Base-by-base conservation (phyloP, 2,329 filamentous ascomycete species). In the Aureobasidium melanogenum region DNA sequence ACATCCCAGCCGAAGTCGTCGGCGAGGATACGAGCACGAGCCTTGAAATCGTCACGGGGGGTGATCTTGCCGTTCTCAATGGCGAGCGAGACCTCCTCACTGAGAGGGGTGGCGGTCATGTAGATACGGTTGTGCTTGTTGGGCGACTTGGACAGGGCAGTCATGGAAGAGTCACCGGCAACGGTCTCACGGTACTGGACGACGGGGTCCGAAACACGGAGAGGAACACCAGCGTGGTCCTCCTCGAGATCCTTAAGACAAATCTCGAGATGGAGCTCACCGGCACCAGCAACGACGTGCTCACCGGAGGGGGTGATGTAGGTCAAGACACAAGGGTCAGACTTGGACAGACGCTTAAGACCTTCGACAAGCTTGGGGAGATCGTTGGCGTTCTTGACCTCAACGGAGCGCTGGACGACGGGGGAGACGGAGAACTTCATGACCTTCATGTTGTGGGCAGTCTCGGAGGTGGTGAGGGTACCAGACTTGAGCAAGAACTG, bases 51-150 rank as follows among this genome's bases (percentile, higher is more conserved):
- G 78, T 99, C 94, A 84, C 93, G 91, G 68, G 94, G 90, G 74
- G 80, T 83, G 77, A 99, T 91, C 84, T 91, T 94, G 82, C 94
- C 94, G 61, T 75, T 68, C 83, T 99, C 94, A 68, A 99, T 99
- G 73, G 88, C 89, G 74, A 86, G 85, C 71, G 89, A 84, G 64
- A 99, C 88, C 71, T 97, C 94, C 85, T 99, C 94, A 48, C 85
- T 85, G 61, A 99, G 84, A 71, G 94, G 94, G 80, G 91, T 82
- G 67, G 94, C 94, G 78, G 84, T 85, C 81, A 99, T 87, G 84
- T 97, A 99, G 65, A 99, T 85, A 91, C 94, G 93, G 86, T 99
- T 99, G 89, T 99, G 94, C 91, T 99, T 99, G 89, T 99, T 99
- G 82, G 94, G 94, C 52, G 94, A 99, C 85, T 99, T 99, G 80